Base-by-base conservation (phyloP, 2,329 filamentous ascomycete genomes). In the Trichoderma asperellum region DNA sequence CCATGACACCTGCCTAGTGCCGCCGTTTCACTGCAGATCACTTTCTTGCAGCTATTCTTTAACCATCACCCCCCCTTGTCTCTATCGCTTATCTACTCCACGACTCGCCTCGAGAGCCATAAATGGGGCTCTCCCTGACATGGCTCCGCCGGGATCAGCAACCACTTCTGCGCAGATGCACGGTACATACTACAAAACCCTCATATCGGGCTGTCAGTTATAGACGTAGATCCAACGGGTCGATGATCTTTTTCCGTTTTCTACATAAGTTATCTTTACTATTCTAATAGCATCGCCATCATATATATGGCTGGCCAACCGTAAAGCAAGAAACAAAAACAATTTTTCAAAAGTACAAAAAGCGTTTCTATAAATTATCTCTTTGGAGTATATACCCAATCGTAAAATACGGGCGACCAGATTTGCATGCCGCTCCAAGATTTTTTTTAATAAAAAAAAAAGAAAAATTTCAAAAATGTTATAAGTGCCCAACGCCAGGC, bases 401-500 rank as follows among this genome's bases (percentile, higher is more conserved):
- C 69, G 65, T 71, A 70, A 59, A 71, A 55, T 14, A 35, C 24
- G 47, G 21, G 35, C 14, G 40, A 24, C 37, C 43, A 27, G 40
- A 12, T 49, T 53, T 57, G 18, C 49, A 58, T 63, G 57, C 53
- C 66, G 66, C 71, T 40, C 32, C 18, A 40, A 59, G 40, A 67
- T 59, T 59, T 57, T 57, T 56, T 43, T 59, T 34, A 12, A 12
- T 8, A 49, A 49, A 37, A 58, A 32, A 62, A 37, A 56, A 35
- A 43, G 29, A 57, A 65, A 40, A 49, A 35, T 40, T 29, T 56
- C 66, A 59, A 43, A 68, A 61, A 59, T 64, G 27, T 68, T 53
- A 69, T 27, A 24, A 53, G 60, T 57, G 68, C 59, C 70, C 70
- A 72, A 72, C 71, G 70, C 71, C 70, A 64, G 37, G 66, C 57